Evolutionary conservation across 2,329 filamentous ascomycete genomes (phyloP).

Genomic region (Aspergillus ustus): DNA sequence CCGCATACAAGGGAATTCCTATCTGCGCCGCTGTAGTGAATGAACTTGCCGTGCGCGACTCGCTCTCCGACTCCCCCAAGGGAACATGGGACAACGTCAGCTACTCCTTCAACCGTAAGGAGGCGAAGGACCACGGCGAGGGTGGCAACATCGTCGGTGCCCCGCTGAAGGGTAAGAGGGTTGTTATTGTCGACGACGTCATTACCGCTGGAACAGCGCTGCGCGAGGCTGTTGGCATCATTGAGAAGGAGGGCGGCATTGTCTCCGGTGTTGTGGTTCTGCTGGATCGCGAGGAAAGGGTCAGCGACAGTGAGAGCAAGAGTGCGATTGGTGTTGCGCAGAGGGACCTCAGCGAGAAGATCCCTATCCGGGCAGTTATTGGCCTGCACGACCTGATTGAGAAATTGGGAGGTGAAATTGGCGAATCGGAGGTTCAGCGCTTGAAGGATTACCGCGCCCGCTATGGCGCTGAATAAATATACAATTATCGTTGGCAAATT

Average conservation of each 20-base stretch:
- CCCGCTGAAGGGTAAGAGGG: slow-evolving; percentile 78
- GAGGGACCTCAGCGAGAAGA: slow-evolving; percentile 68
- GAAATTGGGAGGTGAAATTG: slow-evolving; percentile 63
- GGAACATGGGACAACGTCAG: slow-evolving; percentile 69
- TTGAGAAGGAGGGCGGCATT: slow-evolving; percentile 79
- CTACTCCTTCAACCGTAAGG: slow-evolving; percentile 95
- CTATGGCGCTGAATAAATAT: slow-evolving; percentile 36
- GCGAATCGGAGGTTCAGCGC: slow-evolving; percentile 62
- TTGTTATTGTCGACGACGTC: slow-evolving; percentile 94
- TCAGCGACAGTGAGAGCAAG: slow-evolving; percentile 44
- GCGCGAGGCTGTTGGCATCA: slow-evolving; percentile 88
- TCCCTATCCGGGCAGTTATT: slow-evolving; percentile 80
- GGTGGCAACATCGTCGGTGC: slow-evolving; percentile 92
- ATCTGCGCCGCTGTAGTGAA: slow-evolving; percentile 78
- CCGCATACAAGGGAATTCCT: slow-evolving; percentile 96
- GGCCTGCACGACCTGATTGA: slow-evolving; percentile 79
- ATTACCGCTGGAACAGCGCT: slow-evolving; percentile 95
- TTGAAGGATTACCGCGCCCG: slow-evolving; percentile 70
- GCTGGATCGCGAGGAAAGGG: slow-evolving; percentile 54
- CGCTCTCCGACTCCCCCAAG: slow-evolving; percentile 41
- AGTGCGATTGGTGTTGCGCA: slow-evolving; percentile 64
- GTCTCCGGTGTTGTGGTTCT: slow-evolving; percentile 88
- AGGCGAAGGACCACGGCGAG: slow-evolving; percentile 94
- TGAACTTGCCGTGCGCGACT: slow-evolving; percentile 73
- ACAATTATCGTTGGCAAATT: not conserved